Base-by-base conservation (phyloP, 805 yeast genomes). In the Candida saitoana region DNA sequence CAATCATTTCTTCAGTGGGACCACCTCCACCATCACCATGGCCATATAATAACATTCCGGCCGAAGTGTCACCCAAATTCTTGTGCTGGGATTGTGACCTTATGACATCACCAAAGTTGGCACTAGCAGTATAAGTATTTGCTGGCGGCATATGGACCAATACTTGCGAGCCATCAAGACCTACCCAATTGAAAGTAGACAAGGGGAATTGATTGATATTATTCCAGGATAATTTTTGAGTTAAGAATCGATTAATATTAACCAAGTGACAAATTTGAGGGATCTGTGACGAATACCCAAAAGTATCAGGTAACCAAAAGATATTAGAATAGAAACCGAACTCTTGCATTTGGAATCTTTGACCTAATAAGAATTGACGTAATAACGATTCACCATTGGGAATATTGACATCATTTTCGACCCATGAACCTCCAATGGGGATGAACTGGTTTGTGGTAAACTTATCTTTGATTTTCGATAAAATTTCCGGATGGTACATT, bases 1-100 rank as follows among this genome's bases (percentile, higher is more conserved):
- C 98, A 48, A 91, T 55, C 96, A 89, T 90, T 56, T 87, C 96
- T 31, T 86, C 85, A 3, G 87, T 82, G 36, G 99, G 98, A 5
- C 99, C 99, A 49, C 99, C 99, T 47, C 99, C 99, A 53, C 99
- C 99, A 60, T 91, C 99, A 55, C 99, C 99, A 54, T 85, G 82
- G 31, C 99, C 99, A 54, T 78, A 93, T 34, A 89, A 69, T 56
- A 93, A 67, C 52, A 91, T 69, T 0, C 96, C 91, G 7, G 86
- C 80, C 45, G 86, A 91, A 42, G 82, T 89, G 47, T 81, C 79
- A 43, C 88, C 82, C 49, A 86, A 67, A 54, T 90, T 87, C 66
- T 90, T 86, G 65, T 93, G 95, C 56, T 88, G 91, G 18, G 70
- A 65, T 42, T 82, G 74, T 1, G 95, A 83, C 52, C 96, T 75